Evolutionary conservation across 768 basidiomycete species (phyloP).

Genomic region (Candolleomyces aberdarensis): DNA sequence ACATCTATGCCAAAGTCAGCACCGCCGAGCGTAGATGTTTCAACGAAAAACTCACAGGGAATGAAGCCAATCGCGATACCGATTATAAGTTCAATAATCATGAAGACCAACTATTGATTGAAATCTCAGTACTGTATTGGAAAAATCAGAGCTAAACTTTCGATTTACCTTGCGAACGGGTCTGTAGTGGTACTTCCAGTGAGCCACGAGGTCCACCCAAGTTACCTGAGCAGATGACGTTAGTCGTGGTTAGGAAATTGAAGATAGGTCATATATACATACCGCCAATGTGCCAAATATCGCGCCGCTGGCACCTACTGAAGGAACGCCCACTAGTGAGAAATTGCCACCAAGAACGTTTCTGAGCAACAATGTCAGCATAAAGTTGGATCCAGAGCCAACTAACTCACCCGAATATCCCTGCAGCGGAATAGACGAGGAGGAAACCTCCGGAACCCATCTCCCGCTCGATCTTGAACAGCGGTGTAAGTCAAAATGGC

Average conservation of each 20-base stretch:
- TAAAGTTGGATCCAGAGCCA: neutral
- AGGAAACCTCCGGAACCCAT: conserved; percentile 89
- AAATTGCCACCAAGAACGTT: conserved; percentile 94
- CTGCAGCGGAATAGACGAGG: conserved; percentile 84
- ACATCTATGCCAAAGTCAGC: conserved; percentile 45
- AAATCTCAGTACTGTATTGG: neutral
- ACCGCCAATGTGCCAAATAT: conserved; percentile 87
- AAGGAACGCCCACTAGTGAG: conserved; percentile 81
- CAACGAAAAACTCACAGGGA: conserved; percentile 52
- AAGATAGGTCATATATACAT: conserved; percentile 16
- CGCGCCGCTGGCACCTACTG: conserved; percentile 90
- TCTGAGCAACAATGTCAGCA: conserved; percentile 31
- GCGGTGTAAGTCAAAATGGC: neutral
- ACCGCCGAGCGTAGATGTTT: neutral
- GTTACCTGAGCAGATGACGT: conserved; percentile 43
- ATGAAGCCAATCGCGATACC: conserved; percentile 84
- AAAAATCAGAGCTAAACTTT: neutral
- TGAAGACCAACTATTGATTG: conserved; percentile 62
- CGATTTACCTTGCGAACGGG: conserved; percentile 70
- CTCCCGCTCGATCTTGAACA: conserved; percentile 75
- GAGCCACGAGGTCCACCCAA: conserved; percentile 87
- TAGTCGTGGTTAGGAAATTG: neutral
- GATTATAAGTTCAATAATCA: conserved; percentile 83
- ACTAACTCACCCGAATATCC: conserved; percentile 77
- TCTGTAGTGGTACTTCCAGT: conserved; percentile 86